Conservation (phyloP, 1,284 basidiomycete species). For the Schizopora paradoxa region DNA sequence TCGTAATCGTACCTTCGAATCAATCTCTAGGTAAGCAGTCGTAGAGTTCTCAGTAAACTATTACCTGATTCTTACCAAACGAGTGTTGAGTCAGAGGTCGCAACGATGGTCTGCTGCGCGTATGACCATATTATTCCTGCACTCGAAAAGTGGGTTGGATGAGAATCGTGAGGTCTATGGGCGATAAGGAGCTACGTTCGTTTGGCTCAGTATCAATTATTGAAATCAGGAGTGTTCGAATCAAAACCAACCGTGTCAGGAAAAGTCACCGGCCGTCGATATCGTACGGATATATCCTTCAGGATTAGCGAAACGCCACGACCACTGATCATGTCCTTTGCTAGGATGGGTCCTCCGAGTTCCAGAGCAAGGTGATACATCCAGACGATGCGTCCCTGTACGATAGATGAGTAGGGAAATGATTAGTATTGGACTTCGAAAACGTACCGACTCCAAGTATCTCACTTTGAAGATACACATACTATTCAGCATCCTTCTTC, state of each 20-base stretch:
- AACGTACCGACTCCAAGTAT: constrained; percentile 51
- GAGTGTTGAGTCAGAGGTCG: constrained; percentile 54
- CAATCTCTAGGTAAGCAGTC: not conserved
- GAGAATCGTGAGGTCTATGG: constrained; percentile 32
- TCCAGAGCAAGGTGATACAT: constrained; percentile 48
- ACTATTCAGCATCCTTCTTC: not conserved
- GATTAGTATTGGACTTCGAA: constrained; percentile 1
- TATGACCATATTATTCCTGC: constrained; percentile 57
- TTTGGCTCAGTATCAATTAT: constrained; percentile 2
- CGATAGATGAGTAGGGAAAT: constrained; percentile 9
- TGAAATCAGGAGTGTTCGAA: constrained; percentile 4
- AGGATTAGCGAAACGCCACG: constrained; percentile 65
- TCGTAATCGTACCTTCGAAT: constrained; percentile 55
- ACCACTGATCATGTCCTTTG: constrained; percentile 50
- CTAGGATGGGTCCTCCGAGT: constrained; percentile 51
- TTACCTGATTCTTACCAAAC: constrained; percentile 46
- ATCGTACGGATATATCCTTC: constrained; percentile 62
- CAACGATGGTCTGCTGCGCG: constrained; percentile 52
- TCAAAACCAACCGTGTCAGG: constrained; percentile 56
- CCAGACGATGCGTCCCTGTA: constrained; percentile 61
- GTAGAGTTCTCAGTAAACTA: not conserved
- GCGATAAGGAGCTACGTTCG: constrained; percentile 52
- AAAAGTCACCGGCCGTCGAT: constrained; percentile 60
- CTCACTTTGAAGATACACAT: constrained; percentile 6
- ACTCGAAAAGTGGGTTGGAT: constrained; percentile 41